Base-by-base conservation (phyloP, 164 flowering plant species). In the Nymphaea colorata region DNA sequence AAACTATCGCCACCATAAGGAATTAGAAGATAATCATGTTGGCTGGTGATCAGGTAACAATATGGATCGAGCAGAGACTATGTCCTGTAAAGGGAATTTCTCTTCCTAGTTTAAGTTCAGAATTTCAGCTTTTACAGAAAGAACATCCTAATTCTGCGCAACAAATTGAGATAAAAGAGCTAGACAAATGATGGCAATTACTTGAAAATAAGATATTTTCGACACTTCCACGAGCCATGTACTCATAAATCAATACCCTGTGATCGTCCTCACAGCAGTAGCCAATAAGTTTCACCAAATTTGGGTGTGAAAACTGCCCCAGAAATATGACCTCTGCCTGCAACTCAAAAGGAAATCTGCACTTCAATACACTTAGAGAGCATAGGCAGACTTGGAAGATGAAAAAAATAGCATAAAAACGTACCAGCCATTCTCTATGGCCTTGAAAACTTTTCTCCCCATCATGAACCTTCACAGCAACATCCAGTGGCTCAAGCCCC, bases 401-500 rank as follows among this genome's bases (percentile, higher is more conserved):
- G 59, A 55, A 55, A 16, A 55, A 55, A 10, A 55, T 8, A 8
- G 16, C 59, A 10, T 55, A 55, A 41, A 17, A 61, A 42, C 61
- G 70, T 82, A 93, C 98, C 93, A 93, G 98, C 98, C 98, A 93
- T 79, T 91, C 98, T 77, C 96, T 79, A 69, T 93, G 98, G 53
- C 98, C 98, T 77, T 93, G 98, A 72, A 69, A 77, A 73, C 98
- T 93, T 61, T 91, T 91, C 73, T 85, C 87, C 3, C 96, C 97
- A 80, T 87, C 98, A 79, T 93, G 98, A 79, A 93, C 98, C 78
- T 93, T 93, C 18, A 91, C 98, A 76, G 98, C 97, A 16, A 93
- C 94, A 53, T 76, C 78, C 75, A 83, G 74, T 4, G 94, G 76
- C 73, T 81, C 67, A 67, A 87, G 67, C 45, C 86, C 96, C 25